Evolutionary conservation across 495 filamentous ascomycete species (phyloP), one percentile per base, ranked within the genome.

Genomic region (Astrocystis sublimbata): DNA sequence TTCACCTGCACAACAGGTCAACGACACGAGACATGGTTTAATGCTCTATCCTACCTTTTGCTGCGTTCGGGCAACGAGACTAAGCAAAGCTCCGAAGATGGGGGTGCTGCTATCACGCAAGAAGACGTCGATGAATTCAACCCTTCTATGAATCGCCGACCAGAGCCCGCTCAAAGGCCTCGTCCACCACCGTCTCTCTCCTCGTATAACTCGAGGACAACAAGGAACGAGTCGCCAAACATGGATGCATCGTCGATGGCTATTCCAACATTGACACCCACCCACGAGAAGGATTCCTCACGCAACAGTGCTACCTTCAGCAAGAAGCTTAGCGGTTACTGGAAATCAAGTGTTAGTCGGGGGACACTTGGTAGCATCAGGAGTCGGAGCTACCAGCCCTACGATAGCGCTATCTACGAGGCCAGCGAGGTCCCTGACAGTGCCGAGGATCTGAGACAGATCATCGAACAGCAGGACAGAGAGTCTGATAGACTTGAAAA

Each of bases 11-110:
- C 90, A 30, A 98, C 94, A 8, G 88, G 91, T 17, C 92, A 96
- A 68, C 83, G 94, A 55, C 94, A 98, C 65, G 94, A 98, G 74
- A 98, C 93, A 4, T 98, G 94, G 94, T 98, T 94, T 83, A 97
- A 97, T 71, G 92, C 94, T 6, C 82, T 98, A 38, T 96, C 92
- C 3, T 98, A 98, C 70, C 85, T 98, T 12, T 83, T 98, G 30
- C 76, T 96, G 21, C 86, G 92, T 41, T 90, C 89, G 13, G 79
- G 81, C 23, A 74, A 85, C 45, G 84, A 88, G 33, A 77, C 78
- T 31, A 78, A 78, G 42, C 80, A 82, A 24, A 88, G 89, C 46
- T 73, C 80, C 1, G 84, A 86, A 43, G 83, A 85, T 61, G 75
- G 82, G 58, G 78, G 79, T 2, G 79, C 76, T 31, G 83, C 84